Evolutionary conservation across 805 yeast species (phyloP).

Genomic region (Cyberlindnera misumaiensis): DNA sequence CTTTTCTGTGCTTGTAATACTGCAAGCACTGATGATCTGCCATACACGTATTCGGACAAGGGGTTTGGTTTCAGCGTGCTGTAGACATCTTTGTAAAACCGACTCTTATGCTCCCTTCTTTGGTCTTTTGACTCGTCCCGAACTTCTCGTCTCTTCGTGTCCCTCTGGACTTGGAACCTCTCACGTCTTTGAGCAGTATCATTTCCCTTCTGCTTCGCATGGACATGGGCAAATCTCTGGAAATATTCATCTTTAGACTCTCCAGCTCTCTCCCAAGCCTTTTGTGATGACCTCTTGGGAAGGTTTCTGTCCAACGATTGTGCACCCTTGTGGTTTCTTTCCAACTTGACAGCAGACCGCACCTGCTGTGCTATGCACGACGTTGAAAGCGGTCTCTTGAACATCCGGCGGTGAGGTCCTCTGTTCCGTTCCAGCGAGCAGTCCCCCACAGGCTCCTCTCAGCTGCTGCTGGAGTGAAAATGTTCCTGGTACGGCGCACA

Average conservation of each 20-base stretch:
- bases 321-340: conserved; percentile 1
- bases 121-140: conserved; percentile 6
- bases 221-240: conserved; percentile 60
- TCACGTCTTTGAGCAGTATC: conserved; percentile 13
- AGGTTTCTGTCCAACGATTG: conserved; percentile 36
- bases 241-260: conserved; percentile 59
- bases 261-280: conserved; percentile 65
- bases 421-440: too few species aligned
- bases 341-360: conserved; percentile 12
- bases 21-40: conserved; percentile 68
- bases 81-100: conserved; percentile 17
- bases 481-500: too few species aligned
- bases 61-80: conserved; percentile 33
- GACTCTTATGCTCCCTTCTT: conserved; percentile 13
- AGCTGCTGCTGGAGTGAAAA: too few species aligned
- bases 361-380: conserved; percentile 2
- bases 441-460: too few species aligned
- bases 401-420: too few species aligned
- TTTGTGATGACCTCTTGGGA: conserved; percentile 31
- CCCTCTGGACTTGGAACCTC: conserved; percentile 17
- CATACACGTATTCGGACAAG: conserved; percentile 63
- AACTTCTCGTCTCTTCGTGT: conserved; percentile 6
- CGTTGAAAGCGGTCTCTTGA: conserved; percentile 3
- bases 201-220: conserved; percentile 34
- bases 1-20: conserved; percentile 57